These are phyloP conservation scores for Boletellus deceptivus DNA, from an alignment of 1,284 basidiomycete genomes.

Conservation along the genomic window DNA sequence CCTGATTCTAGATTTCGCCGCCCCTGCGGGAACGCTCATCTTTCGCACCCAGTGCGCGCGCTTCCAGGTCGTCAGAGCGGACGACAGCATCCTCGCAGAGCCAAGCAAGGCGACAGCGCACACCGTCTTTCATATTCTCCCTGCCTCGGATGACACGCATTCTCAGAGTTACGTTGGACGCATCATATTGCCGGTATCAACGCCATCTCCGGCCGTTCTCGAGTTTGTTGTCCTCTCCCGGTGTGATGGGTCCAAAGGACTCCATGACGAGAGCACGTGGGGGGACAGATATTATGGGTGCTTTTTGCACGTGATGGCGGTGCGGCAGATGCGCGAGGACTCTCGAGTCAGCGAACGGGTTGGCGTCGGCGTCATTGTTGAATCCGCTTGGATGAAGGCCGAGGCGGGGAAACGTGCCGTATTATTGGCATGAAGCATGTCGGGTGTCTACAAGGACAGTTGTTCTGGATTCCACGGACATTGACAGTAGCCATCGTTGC, in stretches of 20 bases:
- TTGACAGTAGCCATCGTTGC: too few relatives aligned
- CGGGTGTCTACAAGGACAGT: too few relatives aligned
- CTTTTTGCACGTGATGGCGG: slow-evolving; percentile 24
- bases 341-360: slow-evolving; percentile 10
- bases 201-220: slow-evolving; percentile 3
- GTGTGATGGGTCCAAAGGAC: background rate
- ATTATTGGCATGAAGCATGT: slow-evolving; percentile 3
- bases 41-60: slow-evolving; percentile 17
- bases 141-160: background rate
- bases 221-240: slow-evolving; percentile 25
- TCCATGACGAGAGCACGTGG: slow-evolving; percentile 14
- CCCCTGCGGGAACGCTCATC: slow-evolving; percentile 18
- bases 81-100: background rate
- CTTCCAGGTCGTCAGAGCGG: slow-evolving; percentile 9
- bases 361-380: slow-evolving; percentile 14
- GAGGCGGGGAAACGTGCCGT: slow-evolving; percentile 6
- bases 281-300: slow-evolving; percentile 16
- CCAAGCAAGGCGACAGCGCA: background rate
- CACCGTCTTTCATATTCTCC: slow-evolving; percentile 15
- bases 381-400: slow-evolving; percentile 13
- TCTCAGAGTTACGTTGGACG: slow-evolving; percentile 11
- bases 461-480: too few relatives aligned
- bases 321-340: slow-evolving; percentile 4
- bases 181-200: slow-evolving; percentile 16
- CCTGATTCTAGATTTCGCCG: background rate